Evolutionary conservation across 164 flowering plant species (phyloP), one percentile per base, ranked within the genome.

Genomic region (Aristolochia californica): DNA sequence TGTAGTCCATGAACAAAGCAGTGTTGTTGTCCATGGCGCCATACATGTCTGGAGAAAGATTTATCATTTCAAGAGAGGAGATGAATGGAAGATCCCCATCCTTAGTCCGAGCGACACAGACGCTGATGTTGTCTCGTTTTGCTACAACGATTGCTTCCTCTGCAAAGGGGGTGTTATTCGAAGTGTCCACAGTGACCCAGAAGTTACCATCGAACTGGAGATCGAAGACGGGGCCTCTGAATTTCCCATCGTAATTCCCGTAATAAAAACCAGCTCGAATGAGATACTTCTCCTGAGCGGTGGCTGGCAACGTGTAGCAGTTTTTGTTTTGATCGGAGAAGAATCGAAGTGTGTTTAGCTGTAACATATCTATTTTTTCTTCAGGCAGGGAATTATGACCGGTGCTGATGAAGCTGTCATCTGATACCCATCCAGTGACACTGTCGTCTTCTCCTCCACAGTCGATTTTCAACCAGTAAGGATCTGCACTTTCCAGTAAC

Each of bases 181-280:
- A 50, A 49, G 62, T 56, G 16, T 24, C 58, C 5, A 69, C 62
- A 4, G 56, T 51, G 13, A 55, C 55, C 72, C 72, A 69, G 17
- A 14, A 43, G 24, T 60, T 60, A 2, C 72, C 72, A n/a, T 69
- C 62, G 24, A 69, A 56, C 49, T 51, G 62, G 23, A 64, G 62
- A 44, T 69, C 65, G n/a, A 69, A 64, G 12, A 62, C 52, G 24
- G 68, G 72, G 5, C 62, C 65, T 0, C n/a, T 56, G 16, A 28
- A 43, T 23, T 12, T 44, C 2, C 62, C 62, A 18, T 64, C 72
- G 23, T 64, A 64, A 47, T 69, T 69, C 9, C 73, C 69, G 22
- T 70, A 70, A 38, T 53, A 43, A 51, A 70, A 70, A 12, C 30
- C 48, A 5, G 62, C 66, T 16, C 59, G 62, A 8, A 57, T 47